phyloP scores from a whole-genome alignment of 2,329 filamentous ascomycete genomes.

The Ophiostoma ulmi region DNA sequence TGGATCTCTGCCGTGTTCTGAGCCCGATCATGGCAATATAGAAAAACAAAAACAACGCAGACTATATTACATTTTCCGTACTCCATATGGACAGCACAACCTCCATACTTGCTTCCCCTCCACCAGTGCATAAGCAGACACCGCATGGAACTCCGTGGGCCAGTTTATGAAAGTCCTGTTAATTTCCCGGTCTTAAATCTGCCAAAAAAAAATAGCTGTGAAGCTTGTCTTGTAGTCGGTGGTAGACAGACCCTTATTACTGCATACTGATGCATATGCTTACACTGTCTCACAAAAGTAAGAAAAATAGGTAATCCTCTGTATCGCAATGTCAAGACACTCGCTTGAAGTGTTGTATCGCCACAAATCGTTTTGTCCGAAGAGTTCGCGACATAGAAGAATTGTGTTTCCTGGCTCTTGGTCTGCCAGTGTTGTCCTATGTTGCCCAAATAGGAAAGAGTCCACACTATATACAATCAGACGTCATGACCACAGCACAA shows the following conservation, averaged over 20 bases:
- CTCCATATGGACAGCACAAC: background rate
- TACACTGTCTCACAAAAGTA: too few species aligned
- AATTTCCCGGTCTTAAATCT: too few species aligned
- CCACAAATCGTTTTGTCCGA: background rate
- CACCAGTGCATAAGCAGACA: background rate
- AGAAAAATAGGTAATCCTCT: too few species aligned
- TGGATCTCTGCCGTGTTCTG: background rate
- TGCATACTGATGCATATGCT: too few species aligned
- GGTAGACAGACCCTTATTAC: too few species aligned
- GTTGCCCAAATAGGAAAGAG: constrained; percentile 4
- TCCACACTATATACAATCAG: background rate
- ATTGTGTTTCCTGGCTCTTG: too few species aligned
- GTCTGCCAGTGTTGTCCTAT: too few species aligned
- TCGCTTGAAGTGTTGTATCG: too few species aligned
- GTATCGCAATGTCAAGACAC: background rate
- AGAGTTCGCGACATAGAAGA: background rate
- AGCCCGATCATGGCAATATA: background rate
- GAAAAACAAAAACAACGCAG: background rate
- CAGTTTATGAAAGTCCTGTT: too few species aligned
- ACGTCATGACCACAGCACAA: background rate
- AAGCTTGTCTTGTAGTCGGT: too few species aligned
- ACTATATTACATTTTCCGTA: background rate
- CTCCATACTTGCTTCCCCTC: background rate
- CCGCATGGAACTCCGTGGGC: background rate
- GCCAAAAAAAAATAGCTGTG: too few species aligned